Evolutionary conservation across 352 stramenopile species (phyloP).

Genomic region (Phytophthora agathidicida): DNA sequence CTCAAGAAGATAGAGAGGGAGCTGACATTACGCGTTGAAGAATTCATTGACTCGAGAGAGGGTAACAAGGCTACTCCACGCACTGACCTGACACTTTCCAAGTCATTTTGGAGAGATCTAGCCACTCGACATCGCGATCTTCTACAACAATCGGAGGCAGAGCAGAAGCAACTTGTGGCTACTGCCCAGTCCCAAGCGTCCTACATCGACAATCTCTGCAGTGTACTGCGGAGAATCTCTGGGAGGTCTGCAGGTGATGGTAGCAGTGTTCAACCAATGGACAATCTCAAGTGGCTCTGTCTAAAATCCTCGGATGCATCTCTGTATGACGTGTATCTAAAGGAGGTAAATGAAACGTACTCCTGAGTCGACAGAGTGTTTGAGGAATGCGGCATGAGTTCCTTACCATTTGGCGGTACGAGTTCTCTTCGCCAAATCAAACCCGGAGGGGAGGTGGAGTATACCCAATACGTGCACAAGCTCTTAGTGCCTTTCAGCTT

Average conservation of each 20-base stretch:
- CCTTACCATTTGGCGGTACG: not conserved
- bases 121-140: slow-evolving; percentile 3
- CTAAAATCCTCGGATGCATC: slow-evolving; percentile 11
- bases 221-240: not conserved
- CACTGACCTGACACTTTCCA: not conserved
- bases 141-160: not conserved
- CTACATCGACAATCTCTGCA: slow-evolving; percentile 14
- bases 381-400: slow-evolving; percentile 2
- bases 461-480: slow-evolving; percentile 21
- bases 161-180: slow-evolving; percentile 11
- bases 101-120: slow-evolving; percentile 4
- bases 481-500: slow-evolving; percentile 21
- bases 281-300: slow-evolving; percentile 12
- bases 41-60: not conserved
- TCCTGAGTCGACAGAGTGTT: slow-evolving; percentile 16
- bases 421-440: not conserved
- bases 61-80: not conserved
- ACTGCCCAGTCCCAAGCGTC: not conserved
- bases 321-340: slow-evolving; percentile 13
- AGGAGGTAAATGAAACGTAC: slow-evolving; percentile 19
- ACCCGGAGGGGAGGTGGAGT: not conserved
- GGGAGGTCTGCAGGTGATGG: not conserved
- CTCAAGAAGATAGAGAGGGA: slow-evolving; percentile 6
- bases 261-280: not conserved
- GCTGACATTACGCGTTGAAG: not conserved